Evolutionary conservation across 2,329 filamentous ascomycete genomes (phyloP), one percentile per base, ranked within the genome.

Genomic region (Leptographium procerum): DNA sequence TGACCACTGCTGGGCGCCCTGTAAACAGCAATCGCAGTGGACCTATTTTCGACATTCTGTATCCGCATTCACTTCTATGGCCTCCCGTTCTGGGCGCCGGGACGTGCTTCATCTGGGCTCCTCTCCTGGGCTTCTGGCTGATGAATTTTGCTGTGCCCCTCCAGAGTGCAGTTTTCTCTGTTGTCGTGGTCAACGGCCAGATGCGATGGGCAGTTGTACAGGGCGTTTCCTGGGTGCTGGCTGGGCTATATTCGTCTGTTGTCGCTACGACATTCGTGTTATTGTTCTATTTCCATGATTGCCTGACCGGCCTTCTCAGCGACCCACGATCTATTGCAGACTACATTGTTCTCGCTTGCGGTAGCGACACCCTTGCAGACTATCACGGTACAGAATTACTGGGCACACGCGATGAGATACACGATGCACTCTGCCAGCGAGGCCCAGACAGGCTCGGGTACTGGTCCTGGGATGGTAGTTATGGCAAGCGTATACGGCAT

Each of bases 181-280:
- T 82, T 48, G 76, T 84, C 43, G 74, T 78, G 26, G 75, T 79
- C 2, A 78, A 77, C 1, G 70, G 72, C 7, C 56, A 62, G 9
- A 96, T 90, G 88, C 79, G 78, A 57, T 96, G 91, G 91, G 81
- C 89, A 7, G 80, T 89, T 0, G 87, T 90, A 1, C 84, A 89
- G 64, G 84, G 84, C 16, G 78, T 94, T 26, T 84, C 87, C 29
- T 96, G 91, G 90, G 81, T 85, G 0, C 75, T 91, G 29, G 81
- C 94, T 33, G 84, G 75, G 0, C 70, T 95, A 1, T 96, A 96
- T 71, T 70, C 86, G 36, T 69, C 90, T 4, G 72, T 92, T 52
- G 66, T 86, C 2, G 64, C 81, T 8, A 82, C 85, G 1, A 66
- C 84, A 2, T 57, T 82, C 13, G 70, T 83, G 1, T 69, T 91